Evolutionary conservation across 495 filamentous ascomycete genomes (phyloP), one percentile per base, ranked within the genome.

Genomic region (Monascus purpureus): DNA sequence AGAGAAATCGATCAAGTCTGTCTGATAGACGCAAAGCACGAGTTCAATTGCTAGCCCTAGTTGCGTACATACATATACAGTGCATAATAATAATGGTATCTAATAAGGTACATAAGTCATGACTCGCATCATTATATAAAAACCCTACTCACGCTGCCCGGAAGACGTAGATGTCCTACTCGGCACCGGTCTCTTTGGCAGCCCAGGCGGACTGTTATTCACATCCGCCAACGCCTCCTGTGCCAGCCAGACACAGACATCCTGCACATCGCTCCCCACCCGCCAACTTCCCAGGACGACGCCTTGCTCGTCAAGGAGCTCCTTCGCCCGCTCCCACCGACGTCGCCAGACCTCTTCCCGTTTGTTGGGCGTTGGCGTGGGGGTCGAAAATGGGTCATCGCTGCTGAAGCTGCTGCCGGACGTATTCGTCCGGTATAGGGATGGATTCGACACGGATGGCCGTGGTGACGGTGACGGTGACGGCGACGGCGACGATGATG

Each of bases 231-330:
- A 27, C 16, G 55, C 57, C 19, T 57, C 53, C 35, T 73, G 61
- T 0, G 73, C 62, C 35, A 79, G 38, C 51, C 54, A 59, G 7
- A 67, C 46, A 39, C 59, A 63, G 19, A 75, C 61, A 32, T 69
- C 64, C 42, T 71, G 57, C 4, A 82, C 79, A 67, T 96, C 90
- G n/a, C 62, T 65, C 1, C 90, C 90, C 4, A 72, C 72, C 26
- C 84, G 68, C 90, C 90, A 97, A 36, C 71, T 87, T 36, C 80
- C 72, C 36, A 99, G 53, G 38, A 73, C 54, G 0, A 96, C 83
- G 2, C 80, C 81, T 31, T 71, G 59, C 0, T 64, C 49, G 3
- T 72, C 72, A 6, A 96, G 65, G 6, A 77, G 56, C 18, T 77
- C 67, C 34, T 79, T 73, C 1, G 92, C 90, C 6, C 73, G 59